These are phyloP conservation scores for Ustilago crameri DNA, from an alignment of 1,284 basidiomycete species.

Conservation along the genomic window DNA sequence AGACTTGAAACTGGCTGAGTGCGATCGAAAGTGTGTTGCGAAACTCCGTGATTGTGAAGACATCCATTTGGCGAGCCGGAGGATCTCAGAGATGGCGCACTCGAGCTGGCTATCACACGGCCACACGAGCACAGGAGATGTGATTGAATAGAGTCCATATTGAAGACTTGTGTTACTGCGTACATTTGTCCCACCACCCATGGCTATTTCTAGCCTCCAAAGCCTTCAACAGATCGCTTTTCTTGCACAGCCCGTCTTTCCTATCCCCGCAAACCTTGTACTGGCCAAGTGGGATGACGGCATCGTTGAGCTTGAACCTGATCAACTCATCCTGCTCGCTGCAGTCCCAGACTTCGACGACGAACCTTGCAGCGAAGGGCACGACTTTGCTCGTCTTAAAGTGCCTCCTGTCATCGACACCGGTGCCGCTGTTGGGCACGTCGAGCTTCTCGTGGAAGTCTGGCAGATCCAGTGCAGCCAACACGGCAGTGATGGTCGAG, in stretches of 20 bases:
- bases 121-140: too few relatives aligned
- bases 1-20: too few relatives aligned
- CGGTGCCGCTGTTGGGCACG: constrained; percentile 25
- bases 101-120: too few relatives aligned
- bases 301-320: constrained; percentile 57
- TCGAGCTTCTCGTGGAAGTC: constrained; percentile 36
- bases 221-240: constrained; percentile 41
- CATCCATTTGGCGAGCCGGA: too few relatives aligned
- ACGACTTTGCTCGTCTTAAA: constrained; percentile 56
- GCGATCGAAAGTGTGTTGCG: too few relatives aligned
- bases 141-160: too few relatives aligned
- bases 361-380: constrained; percentile 61
- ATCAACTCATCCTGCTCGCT: constrained; percentile 6
- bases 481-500: constrained; percentile 57
- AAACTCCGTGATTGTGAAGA: too few relatives aligned
- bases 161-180: constrained; percentile 4
- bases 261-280: constrained; percentile 43
- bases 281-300: constrained; percentile 56
- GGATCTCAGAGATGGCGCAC: too few relatives aligned
- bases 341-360: constrained; percentile 59
- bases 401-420: constrained; percentile 20
- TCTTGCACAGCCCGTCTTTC: constrained; percentile 56
- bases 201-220: constrained; percentile 43
- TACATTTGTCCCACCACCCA: constrained; percentile 47
- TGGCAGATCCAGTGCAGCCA: constrained; percentile 52